Base-by-base conservation (phyloP, 2,329 filamentous ascomycete species). In the Colletotrichum lupini region DNA sequence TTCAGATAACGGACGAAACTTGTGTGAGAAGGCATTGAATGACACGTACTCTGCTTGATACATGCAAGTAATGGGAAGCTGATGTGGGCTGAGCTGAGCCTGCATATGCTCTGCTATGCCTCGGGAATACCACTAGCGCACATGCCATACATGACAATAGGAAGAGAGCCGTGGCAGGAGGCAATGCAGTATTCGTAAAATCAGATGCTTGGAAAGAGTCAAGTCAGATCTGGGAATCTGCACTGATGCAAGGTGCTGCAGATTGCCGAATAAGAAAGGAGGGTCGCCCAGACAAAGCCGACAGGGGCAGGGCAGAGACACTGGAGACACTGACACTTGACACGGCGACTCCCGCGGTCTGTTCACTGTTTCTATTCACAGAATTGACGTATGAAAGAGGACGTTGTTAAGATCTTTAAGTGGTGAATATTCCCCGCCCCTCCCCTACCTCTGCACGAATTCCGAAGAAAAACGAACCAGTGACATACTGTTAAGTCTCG, bases 211-310 rank as follows among this genome's bases (percentile, higher is more conserved):
- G 42, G n/a, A 16, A 35, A 16, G n/a, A 53, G n/a, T 22, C 37
- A 42, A 19, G 32, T 53, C 42, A 53, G 52, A 58, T 56, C 22
- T 46, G n/a, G 32, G 35, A 35, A 8, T 57, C 16, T 30, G 55
- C 28, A 59, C 6, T 19, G 32, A 32, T 35, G 24, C 58, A 30
- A 73, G 14, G 59, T 53, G 16, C 26, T 49, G 59, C 59, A 72
- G 70, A 63, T 59, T 49, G 35, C 59, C 55, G 32, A 69, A 60
- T 58, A 49, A 55, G 58, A 46, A 35, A 24, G 32, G 32, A 67
- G 56, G 56, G 32, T 55, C 22, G 35, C 63, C 56, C 32, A 61
- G 46, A 70, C 35, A 62, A 49, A 53, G 67, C 24, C 24, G 46
- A 57, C 69, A 63, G 42, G 59, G 55, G 35, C 59, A 24, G 24